phyloP scores from a whole-genome alignment of 441 rosid genomes.

The Gossypium trilobum region DNA sequence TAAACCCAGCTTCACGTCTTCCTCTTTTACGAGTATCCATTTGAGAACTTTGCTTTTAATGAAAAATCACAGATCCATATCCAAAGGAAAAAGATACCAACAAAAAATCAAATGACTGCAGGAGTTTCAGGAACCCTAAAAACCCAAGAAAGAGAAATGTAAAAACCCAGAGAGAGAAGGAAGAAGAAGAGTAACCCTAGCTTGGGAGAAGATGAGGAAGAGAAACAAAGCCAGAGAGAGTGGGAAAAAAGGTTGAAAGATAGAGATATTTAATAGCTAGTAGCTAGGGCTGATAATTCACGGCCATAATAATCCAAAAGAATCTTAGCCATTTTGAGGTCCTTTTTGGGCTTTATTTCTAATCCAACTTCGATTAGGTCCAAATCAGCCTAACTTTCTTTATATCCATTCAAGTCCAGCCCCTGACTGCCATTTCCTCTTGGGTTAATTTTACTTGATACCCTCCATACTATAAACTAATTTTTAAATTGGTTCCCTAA shows the following conservation, averaged over 20 bases:
- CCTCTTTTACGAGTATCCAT: constrained; percentile 76
- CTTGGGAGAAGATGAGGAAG: not conserved
- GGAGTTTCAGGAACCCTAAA: not conserved
- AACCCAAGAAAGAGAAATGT: not conserved
- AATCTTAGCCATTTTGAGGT: not conserved
- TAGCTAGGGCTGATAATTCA: not conserved
- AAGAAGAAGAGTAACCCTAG: constrained; percentile 24
- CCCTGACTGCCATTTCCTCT: too few relatives aligned
- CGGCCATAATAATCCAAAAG: not conserved
- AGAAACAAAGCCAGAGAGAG: not conserved
- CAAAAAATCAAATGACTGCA: not conserved
- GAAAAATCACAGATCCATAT: constrained; percentile 25
- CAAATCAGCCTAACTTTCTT: not conserved
- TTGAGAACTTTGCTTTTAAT: not conserved
- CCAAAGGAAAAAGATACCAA: constrained; percentile 3
- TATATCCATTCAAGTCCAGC: too few relatives aligned
- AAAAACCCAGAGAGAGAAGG: not conserved
- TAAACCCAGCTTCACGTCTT: constrained; percentile 37
- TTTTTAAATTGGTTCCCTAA: too few relatives aligned
- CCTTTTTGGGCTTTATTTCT: not conserved
- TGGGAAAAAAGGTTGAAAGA: not conserved
- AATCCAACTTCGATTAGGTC: not conserved
- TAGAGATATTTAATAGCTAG: not conserved
- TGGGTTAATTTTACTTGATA: too few relatives aligned
- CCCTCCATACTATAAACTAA: too few relatives aligned